These are phyloP conservation scores for Podospora comata DNA, from an alignment of 495 filamentous ascomycete species.

Conservation along the genomic window DNA sequence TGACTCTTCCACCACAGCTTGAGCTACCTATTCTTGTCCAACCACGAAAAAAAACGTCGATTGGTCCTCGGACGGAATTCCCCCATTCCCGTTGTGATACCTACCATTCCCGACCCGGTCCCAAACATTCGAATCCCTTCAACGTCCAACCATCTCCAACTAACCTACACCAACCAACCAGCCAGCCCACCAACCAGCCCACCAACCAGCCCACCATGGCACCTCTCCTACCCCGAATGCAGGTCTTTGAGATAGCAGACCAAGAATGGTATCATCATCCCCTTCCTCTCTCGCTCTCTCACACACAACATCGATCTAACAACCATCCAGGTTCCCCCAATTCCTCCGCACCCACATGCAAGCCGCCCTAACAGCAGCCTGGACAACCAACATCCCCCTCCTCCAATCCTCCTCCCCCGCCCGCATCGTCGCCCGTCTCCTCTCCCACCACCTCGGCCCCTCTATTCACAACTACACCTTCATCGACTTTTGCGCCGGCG, in stretches of 20 bases:
- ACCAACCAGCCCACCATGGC: constrained; percentile 37
- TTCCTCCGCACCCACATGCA: constrained; percentile 52
- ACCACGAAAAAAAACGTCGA: neutral
- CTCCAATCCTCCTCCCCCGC: constrained; percentile 48
- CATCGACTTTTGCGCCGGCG: constrained; percentile 74
- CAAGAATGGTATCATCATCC: constrained; percentile 44
- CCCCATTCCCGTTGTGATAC: constrained; percentile 4
- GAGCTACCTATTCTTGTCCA: neutral
- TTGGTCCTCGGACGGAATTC: neutral
- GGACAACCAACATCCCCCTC: constrained; percentile 45
- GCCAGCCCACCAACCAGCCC: constrained; percentile 23
- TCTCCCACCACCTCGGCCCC: constrained; percentile 41
- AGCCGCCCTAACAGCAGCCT: constrained; percentile 49
- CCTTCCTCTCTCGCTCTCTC: neutral
- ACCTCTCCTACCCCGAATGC: constrained; percentile 50
- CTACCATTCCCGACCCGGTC: neutral
- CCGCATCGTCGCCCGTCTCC: constrained; percentile 44
- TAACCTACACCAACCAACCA: neutral
- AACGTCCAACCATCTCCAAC: neutral
- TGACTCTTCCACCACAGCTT: neutral
- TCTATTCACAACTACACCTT: constrained; percentile 47
- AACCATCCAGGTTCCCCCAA: constrained; percentile 47
- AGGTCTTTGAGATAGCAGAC: constrained; percentile 56
- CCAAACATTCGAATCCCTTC: neutral
- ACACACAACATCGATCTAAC: no score